Conservation (phyloP, 2,329 filamentous ascomycete species). For the Venturia nashicola region DNA sequence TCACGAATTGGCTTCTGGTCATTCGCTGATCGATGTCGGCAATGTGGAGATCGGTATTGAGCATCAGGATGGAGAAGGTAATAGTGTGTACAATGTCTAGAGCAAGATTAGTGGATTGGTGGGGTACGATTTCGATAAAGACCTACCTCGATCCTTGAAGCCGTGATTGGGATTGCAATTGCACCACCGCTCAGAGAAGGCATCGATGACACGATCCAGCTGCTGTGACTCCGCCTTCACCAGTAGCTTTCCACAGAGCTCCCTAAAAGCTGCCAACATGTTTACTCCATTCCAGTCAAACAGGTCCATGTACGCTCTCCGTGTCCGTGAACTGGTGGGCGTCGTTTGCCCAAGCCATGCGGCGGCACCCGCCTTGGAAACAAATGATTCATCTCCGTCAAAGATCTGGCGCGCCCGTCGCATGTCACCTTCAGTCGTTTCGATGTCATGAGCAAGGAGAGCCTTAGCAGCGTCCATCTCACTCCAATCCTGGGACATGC, state of each 20-base stretch:
- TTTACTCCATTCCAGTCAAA: slow-evolving; percentile 78
- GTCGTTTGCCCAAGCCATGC: slow-evolving; percentile 72
- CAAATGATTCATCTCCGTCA: slow-evolving; percentile 71
- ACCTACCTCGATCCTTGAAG: slow-evolving; percentile 73
- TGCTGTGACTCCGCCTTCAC: slow-evolving; percentile 92
- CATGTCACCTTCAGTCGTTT: slow-evolving; percentile 54
- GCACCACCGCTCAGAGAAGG: slow-evolving; percentile 84
- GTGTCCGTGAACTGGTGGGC: slow-evolving; percentile 38
- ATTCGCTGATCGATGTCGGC: slow-evolving; percentile 95
- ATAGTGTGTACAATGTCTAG: slow-evolving; percentile 91
- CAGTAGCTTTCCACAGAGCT: slow-evolving; percentile 68
- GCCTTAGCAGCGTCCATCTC: slow-evolving; percentile 3
- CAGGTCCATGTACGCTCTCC: slow-evolving; percentile 78
- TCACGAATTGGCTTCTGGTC: slow-evolving; percentile 88
- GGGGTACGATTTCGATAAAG: background rate
- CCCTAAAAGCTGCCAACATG: slow-evolving; percentile 65
- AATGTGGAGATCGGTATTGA: slow-evolving; percentile 92
- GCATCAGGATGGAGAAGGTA: slow-evolving; percentile 85
- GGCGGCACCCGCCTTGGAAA: slow-evolving; percentile 67
- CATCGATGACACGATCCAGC: slow-evolving; percentile 84
- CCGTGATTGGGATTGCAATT: slow-evolving; percentile 85
- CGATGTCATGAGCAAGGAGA: slow-evolving; percentile 14
- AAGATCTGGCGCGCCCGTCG: slow-evolving; percentile 73
- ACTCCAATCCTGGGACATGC: slow-evolving; percentile 7
- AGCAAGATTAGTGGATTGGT: slow-evolving; percentile 8